Base-by-base conservation (phyloP, 768 basidiomycete species). In the Nidularia pulvinata region DNA sequence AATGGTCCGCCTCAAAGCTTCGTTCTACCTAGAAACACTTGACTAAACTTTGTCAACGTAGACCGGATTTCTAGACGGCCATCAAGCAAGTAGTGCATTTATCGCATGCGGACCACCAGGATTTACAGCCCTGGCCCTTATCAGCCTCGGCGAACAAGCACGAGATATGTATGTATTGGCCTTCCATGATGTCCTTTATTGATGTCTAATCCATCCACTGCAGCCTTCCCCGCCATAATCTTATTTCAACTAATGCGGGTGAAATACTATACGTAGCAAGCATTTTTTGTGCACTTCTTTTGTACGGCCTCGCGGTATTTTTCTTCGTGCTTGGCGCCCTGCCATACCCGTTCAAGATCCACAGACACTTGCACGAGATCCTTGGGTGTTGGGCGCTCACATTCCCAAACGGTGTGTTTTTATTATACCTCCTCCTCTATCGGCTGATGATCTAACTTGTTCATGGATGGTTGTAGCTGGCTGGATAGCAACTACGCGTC, bases 281-380 rank as follows among this genome's bases (percentile, higher is more conserved):
- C 45, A 69, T 79, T 46, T 59, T 79, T 55, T 54, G 57, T 5
- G 73, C 63, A 9, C 46, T 79, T 19, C 57, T 79, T 49, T 68
- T 80, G 7, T 78, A 72, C 46, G 79, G 79, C 33, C 69, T 79
- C 32, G 76, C 77, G 5, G 64, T 79, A 2, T 79, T 78, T 61
- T 71, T 79, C 52, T 78, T 80, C 59, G 36, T 72, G 30, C 77
- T 79, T 46, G 76, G 75, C 6, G 62, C 73, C 33, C 52, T 78
- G 19, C 76, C 77, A n/a, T 79, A 76, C 56, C 76, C 76, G 75
- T 78, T 75, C 67, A 80, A 80, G 63, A 57, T 78, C 34, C 72
- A 79, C 62, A 78, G 75, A 61, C 61, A 72, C 47, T 66, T 79
- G 46, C 60, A 65, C 53, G 76, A 80, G 52, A 80, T 79, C 50